Evolutionary conservation across 164 flowering plant species (phyloP).

Genomic region (Umbellularia californica): DNA sequence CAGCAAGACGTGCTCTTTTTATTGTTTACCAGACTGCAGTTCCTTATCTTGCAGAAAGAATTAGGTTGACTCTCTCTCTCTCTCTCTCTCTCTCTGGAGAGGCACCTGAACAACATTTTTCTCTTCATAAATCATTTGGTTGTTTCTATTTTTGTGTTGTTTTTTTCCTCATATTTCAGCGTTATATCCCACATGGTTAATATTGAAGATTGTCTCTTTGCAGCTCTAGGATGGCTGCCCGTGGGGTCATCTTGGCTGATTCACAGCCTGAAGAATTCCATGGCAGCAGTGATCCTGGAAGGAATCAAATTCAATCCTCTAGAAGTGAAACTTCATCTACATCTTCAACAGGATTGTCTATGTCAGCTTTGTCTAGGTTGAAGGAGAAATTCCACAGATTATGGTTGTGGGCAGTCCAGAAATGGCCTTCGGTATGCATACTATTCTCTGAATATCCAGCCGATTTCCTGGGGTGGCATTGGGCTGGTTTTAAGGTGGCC

Average conservation of each 20-base stretch:
- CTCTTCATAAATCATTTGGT: not conserved
- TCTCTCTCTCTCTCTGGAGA: not conserved
- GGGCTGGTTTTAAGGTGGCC: not conserved
- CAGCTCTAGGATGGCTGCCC: slow-evolving; percentile 89
- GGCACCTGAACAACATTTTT: not conserved
- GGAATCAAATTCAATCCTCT: slow-evolving; percentile 33
- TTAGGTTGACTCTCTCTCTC: slow-evolving; percentile 43
- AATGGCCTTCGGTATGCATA: slow-evolving; percentile 76
- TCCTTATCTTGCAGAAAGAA: slow-evolving; percentile 95
- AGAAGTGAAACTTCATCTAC: slow-evolving; percentile 30
- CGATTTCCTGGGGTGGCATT: not conserved
- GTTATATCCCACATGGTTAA: not conserved
- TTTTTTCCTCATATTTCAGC: not conserved
- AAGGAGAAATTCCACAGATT: slow-evolving; percentile 41
- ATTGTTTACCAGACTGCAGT: slow-evolving; percentile 85
- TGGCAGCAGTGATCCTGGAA: slow-evolving; percentile 19
- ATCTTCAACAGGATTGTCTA: slow-evolving; percentile 28
- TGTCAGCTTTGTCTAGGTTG: slow-evolving; percentile 45
- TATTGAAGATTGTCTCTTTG: slow-evolving; percentile 6
- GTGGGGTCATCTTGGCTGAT: slow-evolving; percentile 65
- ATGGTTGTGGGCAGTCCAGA: slow-evolving; percentile 55
- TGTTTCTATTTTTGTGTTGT: not conserved
- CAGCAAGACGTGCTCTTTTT: slow-evolving; percentile 91
- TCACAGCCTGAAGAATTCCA: slow-evolving; percentile 48
- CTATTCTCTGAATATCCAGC: slow-evolving; percentile 3